Conservation (phyloP, 2,329 filamentous ascomycete species). For the Sordariomycetes sp. region DNA sequence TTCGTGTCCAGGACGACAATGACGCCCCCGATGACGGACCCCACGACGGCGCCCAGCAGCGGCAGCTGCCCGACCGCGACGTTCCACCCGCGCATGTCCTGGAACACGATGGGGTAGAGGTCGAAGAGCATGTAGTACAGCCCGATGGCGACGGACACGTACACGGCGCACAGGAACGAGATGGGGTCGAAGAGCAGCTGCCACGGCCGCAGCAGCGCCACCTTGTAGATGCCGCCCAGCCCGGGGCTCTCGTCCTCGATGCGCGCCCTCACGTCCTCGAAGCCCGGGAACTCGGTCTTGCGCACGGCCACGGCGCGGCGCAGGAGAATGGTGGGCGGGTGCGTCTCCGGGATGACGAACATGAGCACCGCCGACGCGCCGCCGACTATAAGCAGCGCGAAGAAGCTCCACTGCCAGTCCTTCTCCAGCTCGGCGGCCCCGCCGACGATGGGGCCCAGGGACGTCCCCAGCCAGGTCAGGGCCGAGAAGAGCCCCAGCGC, state of each 20-base stretch:
- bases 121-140: background rate
- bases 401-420: background rate
- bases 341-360: background rate
- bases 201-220: background rate
- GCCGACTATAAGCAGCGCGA: background rate
- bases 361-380: background rate
- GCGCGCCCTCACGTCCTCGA: background rate
- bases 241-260: background rate
- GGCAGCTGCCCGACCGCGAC: background rate
- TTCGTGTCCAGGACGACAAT: background rate
- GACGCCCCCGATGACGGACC: background rate
- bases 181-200: background rate
- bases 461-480: background rate
- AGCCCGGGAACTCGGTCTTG: background rate
- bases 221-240: background rate
- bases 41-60: background rate
- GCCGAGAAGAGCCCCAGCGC: slow-evolving; percentile 38
- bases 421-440: background rate
- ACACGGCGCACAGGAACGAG: background rate
- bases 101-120: background rate
- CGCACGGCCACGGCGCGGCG: background rate
- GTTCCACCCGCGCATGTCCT: background rate
- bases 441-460: background rate
- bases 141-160: background rate
- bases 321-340: background rate